These are phyloP conservation scores for Pseudoneurospora amorphoporcata DNA, from an alignment of 495 filamentous ascomycete species.

Conservation along the genomic window DNA sequence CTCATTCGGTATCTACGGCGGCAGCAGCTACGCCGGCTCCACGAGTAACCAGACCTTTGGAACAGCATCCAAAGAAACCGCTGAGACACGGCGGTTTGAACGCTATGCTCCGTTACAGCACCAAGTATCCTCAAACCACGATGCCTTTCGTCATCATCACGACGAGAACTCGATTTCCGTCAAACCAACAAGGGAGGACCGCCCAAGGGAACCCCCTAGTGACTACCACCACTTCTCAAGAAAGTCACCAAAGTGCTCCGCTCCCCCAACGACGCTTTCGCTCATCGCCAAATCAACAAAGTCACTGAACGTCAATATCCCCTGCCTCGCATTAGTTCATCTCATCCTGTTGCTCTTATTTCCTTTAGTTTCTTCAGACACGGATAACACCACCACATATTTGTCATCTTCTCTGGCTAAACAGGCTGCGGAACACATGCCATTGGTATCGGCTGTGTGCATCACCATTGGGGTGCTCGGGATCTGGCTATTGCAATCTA, in stretches of 20 bases:
- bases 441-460: constrained; percentile 3
- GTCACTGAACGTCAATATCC: neutral
- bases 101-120: neutral
- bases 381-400: neutral
- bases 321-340: neutral
- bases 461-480: constrained; percentile 1
- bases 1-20: neutral
- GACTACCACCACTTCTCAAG: neutral
- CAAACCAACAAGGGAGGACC: neutral
- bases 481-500: constrained; percentile 1
- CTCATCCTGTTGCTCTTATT: neutral
- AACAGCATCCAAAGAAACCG: neutral
- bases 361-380: neutral
- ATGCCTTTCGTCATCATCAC: neutral
- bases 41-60: neutral
- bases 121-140: neutral
- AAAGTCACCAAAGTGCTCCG: neutral
- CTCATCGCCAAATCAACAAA: neutral
- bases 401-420: neutral
- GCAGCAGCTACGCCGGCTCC: neutral
- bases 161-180: neutral
- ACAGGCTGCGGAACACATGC: neutral
- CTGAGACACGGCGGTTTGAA: neutral
- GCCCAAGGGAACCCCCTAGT: neutral
- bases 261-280: neutral